phyloP scores from a whole-genome alignment of 2,329 filamentous ascomycete genomes.

The Botrytis elliptica region DNA sequence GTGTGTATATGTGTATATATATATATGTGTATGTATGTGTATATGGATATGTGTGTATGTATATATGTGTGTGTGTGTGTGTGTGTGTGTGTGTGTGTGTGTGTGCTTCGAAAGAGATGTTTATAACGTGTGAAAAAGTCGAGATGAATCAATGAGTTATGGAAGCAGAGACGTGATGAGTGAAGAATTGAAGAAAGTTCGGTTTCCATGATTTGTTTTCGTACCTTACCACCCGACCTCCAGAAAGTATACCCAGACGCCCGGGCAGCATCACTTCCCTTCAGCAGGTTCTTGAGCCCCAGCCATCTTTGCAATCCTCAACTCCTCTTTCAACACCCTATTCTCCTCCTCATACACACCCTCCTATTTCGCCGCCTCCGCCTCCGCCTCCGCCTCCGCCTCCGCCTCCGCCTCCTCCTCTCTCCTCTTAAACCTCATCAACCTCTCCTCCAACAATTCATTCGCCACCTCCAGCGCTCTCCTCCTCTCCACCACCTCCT shows the following conservation, averaged over 20 bases:
- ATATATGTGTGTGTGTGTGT: no score
- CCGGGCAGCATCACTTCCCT: neutral
- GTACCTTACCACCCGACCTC: accelerated
- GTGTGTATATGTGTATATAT: no score
- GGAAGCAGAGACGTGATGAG: neutral
- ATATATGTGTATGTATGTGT: no score
- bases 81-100: no score
- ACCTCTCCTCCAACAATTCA: neutral
- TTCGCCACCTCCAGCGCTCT: neutral
- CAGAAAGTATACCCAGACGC: neutral
- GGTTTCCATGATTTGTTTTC: no score
- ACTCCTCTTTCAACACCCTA: neutral
- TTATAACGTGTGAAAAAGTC: neutral
- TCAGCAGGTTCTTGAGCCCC: neutral
- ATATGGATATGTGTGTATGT: no score
- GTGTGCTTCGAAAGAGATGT: no score
- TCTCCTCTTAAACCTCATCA: neutral
- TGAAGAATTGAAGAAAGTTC: neutral
- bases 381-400: neutral
- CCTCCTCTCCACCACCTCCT: neutral
- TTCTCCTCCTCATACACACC: neutral
- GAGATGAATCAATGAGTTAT: no score
- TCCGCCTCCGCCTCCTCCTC: neutral
- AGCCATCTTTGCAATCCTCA: neutral
- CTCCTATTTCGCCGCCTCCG: neutral